A percentile compares a stretch with the other conserved stretches of the same genome.
These are phyloP conservation scores for Acanthamoeba triangularis DNA, from an alignment of 208 protist species.

Conservation along the genomic window DNA sequence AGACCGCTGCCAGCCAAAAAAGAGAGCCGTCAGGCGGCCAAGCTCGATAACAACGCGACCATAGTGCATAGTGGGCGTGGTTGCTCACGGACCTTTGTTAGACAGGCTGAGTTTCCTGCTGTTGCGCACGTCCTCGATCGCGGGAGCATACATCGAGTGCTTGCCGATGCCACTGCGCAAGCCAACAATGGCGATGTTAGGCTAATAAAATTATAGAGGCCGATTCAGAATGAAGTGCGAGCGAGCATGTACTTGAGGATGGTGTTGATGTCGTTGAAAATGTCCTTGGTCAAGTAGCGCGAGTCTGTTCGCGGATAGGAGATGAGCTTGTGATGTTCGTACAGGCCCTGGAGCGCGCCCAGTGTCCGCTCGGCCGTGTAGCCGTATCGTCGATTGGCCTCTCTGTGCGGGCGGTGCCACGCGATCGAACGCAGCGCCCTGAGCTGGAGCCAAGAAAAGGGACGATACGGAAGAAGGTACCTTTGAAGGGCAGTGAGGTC, in stretches of 20 bases:
- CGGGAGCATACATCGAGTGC: not conserved
- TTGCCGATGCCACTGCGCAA: not conserved
- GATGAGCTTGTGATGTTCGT: slow-evolving; percentile 72
- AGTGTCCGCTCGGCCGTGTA: slow-evolving; percentile 67
- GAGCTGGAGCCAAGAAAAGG: not conserved
- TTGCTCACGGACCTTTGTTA: not conserved
- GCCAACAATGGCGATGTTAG: not conserved
- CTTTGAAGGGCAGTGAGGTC: slow-evolving; percentile 68
- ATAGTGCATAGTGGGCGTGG: too few species aligned
- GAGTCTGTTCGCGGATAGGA: slow-evolving; percentile 75
- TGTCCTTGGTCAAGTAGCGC: slow-evolving; percentile 34
- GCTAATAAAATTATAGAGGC: too few species aligned
- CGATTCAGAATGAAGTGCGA: not conserved
- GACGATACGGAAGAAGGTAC: not conserved
- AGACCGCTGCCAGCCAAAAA: slow-evolving; percentile 19
- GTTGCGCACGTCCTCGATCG: not conserved
- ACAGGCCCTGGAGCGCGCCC: slow-evolving; percentile 53
- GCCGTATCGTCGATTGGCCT: slow-evolving; percentile 54
- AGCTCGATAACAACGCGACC: not conserved
- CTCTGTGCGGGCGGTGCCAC: not conserved
- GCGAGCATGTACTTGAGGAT: slow-evolving; percentile 12
- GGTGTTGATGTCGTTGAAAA: slow-evolving; percentile 30
- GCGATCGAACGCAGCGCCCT: not conserved
- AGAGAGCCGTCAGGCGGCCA: not conserved
- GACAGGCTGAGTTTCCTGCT: slow-evolving; percentile 13